Conservation (phyloP, 1,139 yeast species). For the Kodamaea derodonti region DNA sequence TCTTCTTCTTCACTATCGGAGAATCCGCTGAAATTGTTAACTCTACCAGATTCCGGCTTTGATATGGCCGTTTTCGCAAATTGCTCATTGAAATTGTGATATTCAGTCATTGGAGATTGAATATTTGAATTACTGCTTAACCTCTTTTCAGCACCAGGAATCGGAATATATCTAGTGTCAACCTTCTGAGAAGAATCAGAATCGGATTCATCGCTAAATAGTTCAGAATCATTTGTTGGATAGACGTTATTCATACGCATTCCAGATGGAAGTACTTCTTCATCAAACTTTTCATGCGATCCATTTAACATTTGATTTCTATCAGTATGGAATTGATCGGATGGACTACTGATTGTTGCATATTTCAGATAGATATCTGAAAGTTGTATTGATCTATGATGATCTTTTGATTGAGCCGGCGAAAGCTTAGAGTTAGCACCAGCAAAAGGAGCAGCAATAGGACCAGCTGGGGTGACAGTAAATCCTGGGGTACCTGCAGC, state of each 20-base stretch:
- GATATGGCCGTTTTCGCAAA: conserved; percentile 23
- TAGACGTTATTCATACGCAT: conserved; percentile 27
- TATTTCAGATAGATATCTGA: conserved; percentile 46
- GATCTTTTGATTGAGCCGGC: conserved; percentile 7
- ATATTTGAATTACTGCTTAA: conserved; percentile 41
- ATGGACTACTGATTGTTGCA: conserved; percentile 39
- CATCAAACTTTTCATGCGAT: conserved; percentile 32
- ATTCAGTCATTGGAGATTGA: conserved; percentile 51
- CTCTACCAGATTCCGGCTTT: conserved; percentile 2
- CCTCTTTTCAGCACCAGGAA: conserved; percentile 22
- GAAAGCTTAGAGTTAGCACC: not conserved
- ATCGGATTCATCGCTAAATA: conserved; percentile 33
- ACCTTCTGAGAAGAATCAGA: conserved; percentile 22
- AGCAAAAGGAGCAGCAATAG: not conserved
- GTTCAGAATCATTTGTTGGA: conserved; percentile 37
- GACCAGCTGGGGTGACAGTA: not conserved
- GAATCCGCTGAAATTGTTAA: conserved; percentile 11
- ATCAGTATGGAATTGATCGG: conserved; percentile 33
- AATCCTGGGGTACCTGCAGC: not conserved
- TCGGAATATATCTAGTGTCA: conserved; percentile 28
- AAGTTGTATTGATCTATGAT: conserved; percentile 38
- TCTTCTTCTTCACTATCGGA: conserved; percentile 15
- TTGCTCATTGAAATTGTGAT: conserved; percentile 49
- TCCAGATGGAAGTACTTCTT: conserved; percentile 32
- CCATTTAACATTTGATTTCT: conserved; percentile 34